A percentile compares a stretch with the other conserved stretches of the same genome.
Conservation (phyloP, 495 filamentous ascomycete species). For the Pyrenula aspistea region DNA sequence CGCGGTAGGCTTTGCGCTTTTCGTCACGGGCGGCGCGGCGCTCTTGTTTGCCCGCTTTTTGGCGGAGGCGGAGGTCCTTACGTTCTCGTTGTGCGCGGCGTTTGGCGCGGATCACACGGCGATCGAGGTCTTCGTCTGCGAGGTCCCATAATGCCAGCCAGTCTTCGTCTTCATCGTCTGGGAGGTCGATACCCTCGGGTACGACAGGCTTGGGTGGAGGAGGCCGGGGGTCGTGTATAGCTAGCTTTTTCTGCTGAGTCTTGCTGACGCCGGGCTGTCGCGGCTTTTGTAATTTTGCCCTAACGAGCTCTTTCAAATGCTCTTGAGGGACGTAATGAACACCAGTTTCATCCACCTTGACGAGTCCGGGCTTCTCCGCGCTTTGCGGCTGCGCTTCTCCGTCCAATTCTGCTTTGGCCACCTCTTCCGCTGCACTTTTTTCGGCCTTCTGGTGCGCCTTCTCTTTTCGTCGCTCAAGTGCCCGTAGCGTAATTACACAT, state of each 20-base stretch:
- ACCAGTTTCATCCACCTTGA: background rate
- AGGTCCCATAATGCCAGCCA: constrained; percentile 22
- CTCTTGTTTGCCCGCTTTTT: constrained; percentile 16
- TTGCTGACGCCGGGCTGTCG: constrained; percentile 23
- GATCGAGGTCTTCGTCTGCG: constrained; percentile 13
- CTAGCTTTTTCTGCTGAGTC: constrained; percentile 25
- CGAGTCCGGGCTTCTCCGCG: background rate
- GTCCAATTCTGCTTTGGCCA: constrained; percentile 5
- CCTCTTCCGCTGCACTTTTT: constrained; percentile 1
- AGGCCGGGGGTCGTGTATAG: constrained; percentile 10
- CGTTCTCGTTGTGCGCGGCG: constrained; percentile 13
- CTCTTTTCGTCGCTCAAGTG: constrained; percentile 7
- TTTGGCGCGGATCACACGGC: constrained; percentile 12
- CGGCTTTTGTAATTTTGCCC: background rate
- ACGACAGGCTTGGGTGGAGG: constrained; percentile 17
- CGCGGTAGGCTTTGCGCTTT: constrained; percentile 13
- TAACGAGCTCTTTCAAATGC: background rate
- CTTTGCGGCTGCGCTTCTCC: background rate
- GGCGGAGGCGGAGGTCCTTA: constrained; percentile 13
- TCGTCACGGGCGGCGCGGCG: constrained; percentile 15
- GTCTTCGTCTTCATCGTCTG: constrained; percentile 19
- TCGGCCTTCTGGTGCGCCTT: constrained; percentile 5
- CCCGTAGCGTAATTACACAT: constrained; percentile 14
- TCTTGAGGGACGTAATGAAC: background rate
- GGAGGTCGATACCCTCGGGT: constrained; percentile 14